Percentiles rank a stretch among this genome's conserved stretches.
phyloP scores from a whole-genome alignment of 805 yeast species.

The Naumovozyma dairenensis region DNA sequence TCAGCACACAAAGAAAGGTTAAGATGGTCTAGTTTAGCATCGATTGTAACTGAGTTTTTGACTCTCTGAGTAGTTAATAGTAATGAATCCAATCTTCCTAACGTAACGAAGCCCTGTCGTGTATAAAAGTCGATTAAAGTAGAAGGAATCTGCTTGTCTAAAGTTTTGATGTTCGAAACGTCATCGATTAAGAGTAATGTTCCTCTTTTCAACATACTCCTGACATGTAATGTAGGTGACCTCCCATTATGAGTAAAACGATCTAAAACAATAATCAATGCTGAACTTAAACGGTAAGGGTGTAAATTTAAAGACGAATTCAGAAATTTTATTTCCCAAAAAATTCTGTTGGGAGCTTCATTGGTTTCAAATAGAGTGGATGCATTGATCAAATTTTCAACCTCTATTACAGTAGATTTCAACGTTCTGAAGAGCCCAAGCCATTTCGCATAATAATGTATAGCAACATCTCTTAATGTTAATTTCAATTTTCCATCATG shows the following conservation, averaged over 20 bases:
- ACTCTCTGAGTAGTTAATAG: neutral
- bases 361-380: neutral
- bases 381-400: neutral
- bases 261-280: conserved; percentile 44
- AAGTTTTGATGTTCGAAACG: conserved; percentile 4
- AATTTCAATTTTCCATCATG: conserved; percentile 32
- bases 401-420: neutral
- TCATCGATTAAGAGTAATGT: conserved; percentile 60
- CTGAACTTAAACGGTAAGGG: conserved; percentile 55
- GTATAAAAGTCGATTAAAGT: conserved; percentile 13
- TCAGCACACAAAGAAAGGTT: conserved; percentile 68
- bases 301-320: conserved; percentile 53
- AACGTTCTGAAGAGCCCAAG: conserved; percentile 18
- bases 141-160: neutral
- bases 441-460: conserved; percentile 58
- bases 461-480: conserved; percentile 36
- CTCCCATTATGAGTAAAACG: conserved; percentile 38
- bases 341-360: conserved; percentile 2
- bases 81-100: conserved; percentile 14
- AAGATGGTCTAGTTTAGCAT: conserved; percentile 38
- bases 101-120: conserved; percentile 21
- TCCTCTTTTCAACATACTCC: conserved; percentile 40
- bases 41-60: neutral
- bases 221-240: conserved; percentile 27
- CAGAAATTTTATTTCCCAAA: conserved; percentile 24